phyloP scores from a whole-genome alignment of 192 early-diverging fungal species.

The Linnemannia hyalina region DNA sequence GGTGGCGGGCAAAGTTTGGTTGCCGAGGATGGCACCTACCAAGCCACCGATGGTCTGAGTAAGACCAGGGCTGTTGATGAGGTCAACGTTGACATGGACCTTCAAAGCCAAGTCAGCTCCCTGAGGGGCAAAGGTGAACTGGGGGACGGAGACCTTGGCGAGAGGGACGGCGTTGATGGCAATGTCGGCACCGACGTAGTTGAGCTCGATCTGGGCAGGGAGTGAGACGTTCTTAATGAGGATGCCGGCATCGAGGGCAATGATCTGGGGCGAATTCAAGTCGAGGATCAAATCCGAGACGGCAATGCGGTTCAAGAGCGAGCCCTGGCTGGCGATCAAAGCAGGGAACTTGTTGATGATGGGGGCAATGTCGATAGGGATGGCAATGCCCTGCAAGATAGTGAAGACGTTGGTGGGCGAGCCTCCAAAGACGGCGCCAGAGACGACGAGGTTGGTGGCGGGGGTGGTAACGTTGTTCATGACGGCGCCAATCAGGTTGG shows the following conservation, averaged over 20 bases:
- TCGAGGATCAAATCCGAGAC: slow-evolving; percentile 26
- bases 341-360: slow-evolving; percentile 28
- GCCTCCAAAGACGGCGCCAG: slow-evolving; percentile 37
- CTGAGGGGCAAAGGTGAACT: slow-evolving; percentile 26
- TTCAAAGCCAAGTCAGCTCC: slow-evolving; percentile 26
- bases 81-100: slow-evolving; percentile 18
- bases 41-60: slow-evolving; percentile 26
- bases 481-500: slow-evolving; percentile 11
- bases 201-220: slow-evolving; percentile 49
- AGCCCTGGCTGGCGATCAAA: slow-evolving; percentile 9
- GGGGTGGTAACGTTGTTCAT: slow-evolving; percentile 17
- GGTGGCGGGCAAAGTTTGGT: slow-evolving; percentile 22
- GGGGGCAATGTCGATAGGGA: slow-evolving; percentile 34
- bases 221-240: slow-evolving; percentile 42
- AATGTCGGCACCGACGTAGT: slow-evolving; percentile 40
- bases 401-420: slow-evolving; percentile 42
- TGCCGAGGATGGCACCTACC: slow-evolving; percentile 16
- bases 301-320: slow-evolving; percentile 24
- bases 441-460: slow-evolving; percentile 29
- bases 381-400: slow-evolving; percentile 33
- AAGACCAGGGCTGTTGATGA: slow-evolving; percentile 25
- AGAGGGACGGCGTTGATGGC: slow-evolving; percentile 32
- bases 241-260: slow-evolving; percentile 36
- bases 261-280: slow-evolving; percentile 46
- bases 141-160: slow-evolving; percentile 21